Conservation (phyloP, 2,329 filamentous ascomycete species). For the Neonectria hederae region DNA sequence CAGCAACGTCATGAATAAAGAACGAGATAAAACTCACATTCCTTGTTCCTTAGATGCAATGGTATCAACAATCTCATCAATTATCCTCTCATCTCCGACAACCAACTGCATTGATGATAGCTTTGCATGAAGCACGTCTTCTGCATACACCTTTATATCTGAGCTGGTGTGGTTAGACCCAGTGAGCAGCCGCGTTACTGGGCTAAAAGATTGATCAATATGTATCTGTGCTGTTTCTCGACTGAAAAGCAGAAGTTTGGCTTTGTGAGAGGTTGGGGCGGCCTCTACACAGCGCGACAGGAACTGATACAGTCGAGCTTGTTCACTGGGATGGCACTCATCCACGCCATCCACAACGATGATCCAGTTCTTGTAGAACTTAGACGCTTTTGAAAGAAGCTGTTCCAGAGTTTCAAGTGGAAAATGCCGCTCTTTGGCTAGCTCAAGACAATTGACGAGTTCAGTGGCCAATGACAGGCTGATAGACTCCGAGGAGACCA, state of each 20-base stretch:
- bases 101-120: not conserved
- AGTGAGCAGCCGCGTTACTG: not conserved
- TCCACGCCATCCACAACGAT: slow-evolving; percentile 24
- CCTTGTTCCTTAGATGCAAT: slow-evolving; percentile 24
- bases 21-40: slow-evolving; percentile 11
- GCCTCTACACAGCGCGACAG: not conserved
- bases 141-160: slow-evolving; percentile 16
- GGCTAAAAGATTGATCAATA: not conserved
- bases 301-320: not conserved
- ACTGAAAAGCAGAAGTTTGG: slow-evolving; percentile 12
- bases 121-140: slow-evolving; percentile 12
- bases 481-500: not conserved
- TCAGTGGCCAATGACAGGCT: not conserved
- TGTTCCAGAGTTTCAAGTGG: not conserved
- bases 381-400: not conserved
- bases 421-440: not conserved
- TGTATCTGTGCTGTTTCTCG: slow-evolving; percentile 1
- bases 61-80: slow-evolving; percentile 1
- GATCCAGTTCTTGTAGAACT: not conserved
- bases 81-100: not conserved
- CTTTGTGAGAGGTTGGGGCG: not conserved
- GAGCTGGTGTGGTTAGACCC: not conserved
- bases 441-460: not conserved
- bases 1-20: too few species aligned
- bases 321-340: slow-evolving; percentile 14